Conservation (phyloP, 1,139 yeast species). For the Taiozyma sp. region DNA sequence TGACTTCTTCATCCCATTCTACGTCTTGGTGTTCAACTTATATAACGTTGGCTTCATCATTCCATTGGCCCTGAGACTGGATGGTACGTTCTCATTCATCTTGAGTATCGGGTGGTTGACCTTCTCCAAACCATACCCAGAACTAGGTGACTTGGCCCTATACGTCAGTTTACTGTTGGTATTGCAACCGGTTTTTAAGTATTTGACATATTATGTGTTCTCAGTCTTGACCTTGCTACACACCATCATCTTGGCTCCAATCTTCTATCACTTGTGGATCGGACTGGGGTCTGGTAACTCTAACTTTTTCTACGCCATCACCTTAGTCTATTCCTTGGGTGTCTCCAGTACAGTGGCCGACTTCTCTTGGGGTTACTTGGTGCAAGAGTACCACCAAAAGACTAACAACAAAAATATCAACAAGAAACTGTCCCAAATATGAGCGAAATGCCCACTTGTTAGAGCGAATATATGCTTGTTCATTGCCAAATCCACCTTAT, state of each 20-base stretch:
- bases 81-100: constrained; percentile 65
- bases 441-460: not conserved
- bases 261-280: constrained; percentile 93
- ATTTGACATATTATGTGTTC: constrained; percentile 39
- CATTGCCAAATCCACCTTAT: not conserved
- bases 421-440: constrained; percentile 28
- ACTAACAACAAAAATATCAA: constrained; percentile 5
- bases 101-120: constrained; percentile 62
- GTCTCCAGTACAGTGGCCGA: constrained; percentile 70
- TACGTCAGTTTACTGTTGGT: constrained; percentile 59
- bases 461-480: not conserved
- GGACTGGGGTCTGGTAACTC: constrained; percentile 93
- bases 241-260: constrained; percentile 66
- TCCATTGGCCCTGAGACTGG: constrained; percentile 75
- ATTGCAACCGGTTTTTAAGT: constrained; percentile 40
- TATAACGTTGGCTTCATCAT: constrained; percentile 61
- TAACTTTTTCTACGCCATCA: constrained; percentile 92
- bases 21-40: constrained; percentile 77
- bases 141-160: constrained; percentile 78
- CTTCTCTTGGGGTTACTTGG: constrained; percentile 75
- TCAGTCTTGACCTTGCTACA: constrained; percentile 42
- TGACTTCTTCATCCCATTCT: constrained; percentile 81
- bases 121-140: constrained; percentile 82
- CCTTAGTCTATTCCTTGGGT: constrained; percentile 74
- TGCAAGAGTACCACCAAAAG: constrained; percentile 62